Evolutionary conservation across 2,329 filamentous ascomycete species (phyloP).

Genomic region (Lasiodiplodia sp.): DNA sequence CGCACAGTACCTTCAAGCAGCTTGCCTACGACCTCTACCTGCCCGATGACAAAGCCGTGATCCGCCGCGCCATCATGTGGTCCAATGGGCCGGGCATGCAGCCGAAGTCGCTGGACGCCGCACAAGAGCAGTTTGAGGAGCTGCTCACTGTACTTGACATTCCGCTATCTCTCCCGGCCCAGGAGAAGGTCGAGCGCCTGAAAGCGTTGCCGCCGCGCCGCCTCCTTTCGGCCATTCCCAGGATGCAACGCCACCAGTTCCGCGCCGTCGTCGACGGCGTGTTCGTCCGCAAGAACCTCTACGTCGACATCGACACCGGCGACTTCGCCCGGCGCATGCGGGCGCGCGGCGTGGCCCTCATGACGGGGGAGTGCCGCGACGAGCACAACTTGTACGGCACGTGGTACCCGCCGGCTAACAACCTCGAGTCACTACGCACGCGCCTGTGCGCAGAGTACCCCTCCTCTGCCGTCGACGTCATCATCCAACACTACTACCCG

Average conservation of each 20-base stretch:
- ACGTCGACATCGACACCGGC: slow-evolving; percentile 57
- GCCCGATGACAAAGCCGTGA: slow-evolving; percentile 54
- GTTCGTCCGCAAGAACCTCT: slow-evolving; percentile 56
- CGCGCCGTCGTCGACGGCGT: slow-evolving; percentile 58
- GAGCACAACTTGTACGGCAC: slow-evolving; percentile 61
- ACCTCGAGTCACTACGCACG: slow-evolving; percentile 50
- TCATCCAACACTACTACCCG: slow-evolving; percentile 53
- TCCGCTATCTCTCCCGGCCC: slow-evolving; percentile 45
- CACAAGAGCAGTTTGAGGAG: slow-evolving; percentile 61
- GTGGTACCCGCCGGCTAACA: slow-evolving; percentile 57
- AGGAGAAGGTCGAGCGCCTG: slow-evolving; percentile 56
- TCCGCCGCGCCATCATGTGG: slow-evolving; percentile 62
- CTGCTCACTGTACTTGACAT: slow-evolving; percentile 56
- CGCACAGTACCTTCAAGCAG: slow-evolving; percentile 65
- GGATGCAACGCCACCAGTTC: slow-evolving; percentile 59
- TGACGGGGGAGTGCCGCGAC: slow-evolving; percentile 63
- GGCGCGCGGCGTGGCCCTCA: slow-evolving; percentile 54
- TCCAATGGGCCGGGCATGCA: slow-evolving; percentile 62
- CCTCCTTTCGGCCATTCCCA: slow-evolving; percentile 53
- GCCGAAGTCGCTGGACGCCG: slow-evolving; percentile 56
- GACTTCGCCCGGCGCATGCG: slow-evolving; percentile 55
- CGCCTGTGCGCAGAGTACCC: slow-evolving; percentile 63
- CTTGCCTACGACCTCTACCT: slow-evolving; percentile 63
- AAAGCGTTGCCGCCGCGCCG: slow-evolving; percentile 48
- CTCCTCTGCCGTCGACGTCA: slow-evolving; percentile 48